Evolutionary conservation across 2,329 filamentous ascomycete species (phyloP), one percentile per base, ranked within the genome.

Genomic region (Colletotrichum horii): DNA sequence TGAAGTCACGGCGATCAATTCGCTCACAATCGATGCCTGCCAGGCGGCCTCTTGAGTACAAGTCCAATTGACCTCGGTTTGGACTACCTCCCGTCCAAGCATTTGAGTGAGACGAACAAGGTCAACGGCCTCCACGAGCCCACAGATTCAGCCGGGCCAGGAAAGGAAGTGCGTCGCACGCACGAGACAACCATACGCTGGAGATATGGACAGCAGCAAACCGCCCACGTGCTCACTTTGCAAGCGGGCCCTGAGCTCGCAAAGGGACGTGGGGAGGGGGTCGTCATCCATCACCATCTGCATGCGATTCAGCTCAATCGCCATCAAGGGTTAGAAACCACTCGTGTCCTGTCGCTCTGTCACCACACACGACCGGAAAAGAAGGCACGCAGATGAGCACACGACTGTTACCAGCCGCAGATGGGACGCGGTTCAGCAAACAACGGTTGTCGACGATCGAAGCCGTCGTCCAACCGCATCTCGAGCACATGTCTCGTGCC

Each of bases 401-500:
- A 52, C 43, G 43, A 52, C 43, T 52, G 11, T 52, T 52, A 52
- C n/a, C 43, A 52, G 43, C 43, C 43, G 22, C 22, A 32, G 43
- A 66, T n/a, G 61, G 61, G 30, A 71, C 70, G 26, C 60, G 43
- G 61, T 36, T 56, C 32, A 43, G 24, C 30, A 32, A 55, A 30
- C 8, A 66, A 61, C 19, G 28, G 22, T 15, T 16, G 22, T 64
- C 22, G 11, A 32, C 28, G 24, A 61, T 30, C 15, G 28, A 34
- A 43, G 58, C 58, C 34, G 38, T 67, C 52, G 26, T 32, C 68
- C 68, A 75, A 75, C 72, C n/a, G 68, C 24, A 62, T 55, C 36
- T 55, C 55, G 56, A 67, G 69, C 69, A 72, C 73, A 75, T 73
- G 73, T 75, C 73, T 75, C 70, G 70, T 73, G 73, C 70, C 64